Conservation (phyloP, 257 asterid species). For the Hygrophila difformis region DNA sequence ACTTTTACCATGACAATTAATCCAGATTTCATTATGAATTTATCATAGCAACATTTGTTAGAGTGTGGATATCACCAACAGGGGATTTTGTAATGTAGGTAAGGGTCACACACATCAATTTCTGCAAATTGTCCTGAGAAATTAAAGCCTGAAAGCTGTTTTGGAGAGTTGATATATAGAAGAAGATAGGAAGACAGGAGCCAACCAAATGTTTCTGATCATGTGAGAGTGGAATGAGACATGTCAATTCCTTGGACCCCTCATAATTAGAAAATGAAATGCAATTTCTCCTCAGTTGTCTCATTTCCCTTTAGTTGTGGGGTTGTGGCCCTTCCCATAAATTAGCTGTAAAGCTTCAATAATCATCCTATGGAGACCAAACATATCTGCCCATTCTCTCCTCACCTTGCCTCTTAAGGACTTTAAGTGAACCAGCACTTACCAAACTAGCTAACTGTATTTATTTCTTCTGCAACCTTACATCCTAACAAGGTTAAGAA, state of each 20-base stretch:
- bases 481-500: too few species aligned
- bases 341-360: slow-evolving; percentile 8
- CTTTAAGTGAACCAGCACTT: too few species aligned
- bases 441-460: too few species aligned
- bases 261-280: slow-evolving; percentile 17
- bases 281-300: slow-evolving; percentile 9
- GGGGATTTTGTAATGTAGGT: not conserved
- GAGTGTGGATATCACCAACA: too few species aligned
- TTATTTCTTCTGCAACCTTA: too few species aligned
- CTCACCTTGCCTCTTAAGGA: not conserved
- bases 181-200: not conserved
- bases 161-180: slow-evolving; percentile 3
- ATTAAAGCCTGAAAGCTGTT: not conserved
- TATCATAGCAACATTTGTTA: too few species aligned
- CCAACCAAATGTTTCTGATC: not conserved
- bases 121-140: not conserved
- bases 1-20: too few species aligned
- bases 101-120: not conserved
- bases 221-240: not conserved
- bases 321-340: slow-evolving; percentile 15
- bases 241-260: slow-evolving; percentile 10
- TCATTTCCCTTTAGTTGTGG: not conserved
- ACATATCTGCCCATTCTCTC: not conserved
- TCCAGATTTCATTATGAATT: too few species aligned
- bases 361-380: not conserved